Base-by-base conservation (phyloP, 257 asterid genomes). In the Fraxinus americana region DNA sequence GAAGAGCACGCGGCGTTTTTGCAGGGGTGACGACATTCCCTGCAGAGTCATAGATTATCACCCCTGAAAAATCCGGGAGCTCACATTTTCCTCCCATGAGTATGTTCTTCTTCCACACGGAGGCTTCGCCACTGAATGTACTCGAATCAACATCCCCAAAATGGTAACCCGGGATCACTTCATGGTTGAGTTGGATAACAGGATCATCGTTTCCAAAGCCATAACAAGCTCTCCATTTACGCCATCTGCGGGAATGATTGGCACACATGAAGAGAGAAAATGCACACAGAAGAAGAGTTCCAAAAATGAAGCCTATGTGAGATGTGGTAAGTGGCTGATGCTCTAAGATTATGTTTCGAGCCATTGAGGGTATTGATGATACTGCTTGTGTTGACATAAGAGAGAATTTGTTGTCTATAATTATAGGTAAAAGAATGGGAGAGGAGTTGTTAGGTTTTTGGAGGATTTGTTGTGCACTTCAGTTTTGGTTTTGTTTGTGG, bases 51-150 rank as follows among this genome's bases (percentile, higher is more conserved):
- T 93, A 91, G 30, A 91, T 84, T 4, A 93, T 93, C 43, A 91
- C 96, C 27, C 98, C 96, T 0, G 94, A 91, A 85, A 91, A 91
- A 71, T 93, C 92, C 0, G 98, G 97, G 77, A 91, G 93, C 87
- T 93, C 96, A 57, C 97, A 91, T 75, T 91, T 91, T 4, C 96
- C 94, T 76, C 98, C 98, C 97, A 91, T 93, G 48, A 91, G 86
- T 65, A 91, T 89, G 75, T 88, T 90, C 87, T 43, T 43, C 52
- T 87, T 87, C 97, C 98, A 93, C 3, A 93, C 80, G 2, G 94
- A 73, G 77, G 83, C 78, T 1, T 91, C 97, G 0, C 87, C 86
- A 10, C 90, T 90, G 30, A 66, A 77, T 27, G 84, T 78, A 72
- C 71, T 83, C 5, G 78, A 88, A 77, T 91, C 96, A 48, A 32